Evolutionary conservation across 352 stramenopile genomes (phyloP).

Genomic region (Globisporangium polare): DNA sequence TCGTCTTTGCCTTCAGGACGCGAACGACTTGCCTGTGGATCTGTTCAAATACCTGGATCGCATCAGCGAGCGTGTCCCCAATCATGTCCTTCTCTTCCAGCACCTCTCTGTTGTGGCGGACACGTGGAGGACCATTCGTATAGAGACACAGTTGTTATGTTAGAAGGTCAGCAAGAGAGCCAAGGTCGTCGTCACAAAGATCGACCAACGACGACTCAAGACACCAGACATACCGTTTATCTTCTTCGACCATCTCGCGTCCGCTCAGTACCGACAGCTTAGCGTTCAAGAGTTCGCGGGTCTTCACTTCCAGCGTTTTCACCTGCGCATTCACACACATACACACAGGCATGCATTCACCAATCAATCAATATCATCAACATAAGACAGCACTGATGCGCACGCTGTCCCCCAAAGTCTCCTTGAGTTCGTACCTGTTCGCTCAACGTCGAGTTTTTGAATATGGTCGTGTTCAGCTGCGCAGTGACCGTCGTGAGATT

Average conservation of each 20-base stretch:
- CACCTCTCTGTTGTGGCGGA: neutral
- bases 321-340: neutral
- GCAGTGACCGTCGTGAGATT: neutral
- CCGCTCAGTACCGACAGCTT: neutral
- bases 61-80: neutral
- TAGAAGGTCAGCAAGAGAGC: neutral
- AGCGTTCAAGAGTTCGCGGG: neutral
- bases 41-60: slow-evolving; percentile 4
- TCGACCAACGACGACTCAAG: neutral
- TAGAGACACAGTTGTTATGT: neutral
- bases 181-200: neutral
- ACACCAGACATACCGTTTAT: neutral
- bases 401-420: neutral
- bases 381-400: neutral
- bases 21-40: slow-evolving; percentile 3
- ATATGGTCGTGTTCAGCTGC: neutral
- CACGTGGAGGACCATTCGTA: neutral
- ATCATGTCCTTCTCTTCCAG: neutral
- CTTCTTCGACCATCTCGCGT: neutral
- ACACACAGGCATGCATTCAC: neutral
- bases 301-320: neutral
- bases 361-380: neutral
- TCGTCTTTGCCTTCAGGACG: neutral
- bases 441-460: neutral
- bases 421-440: neutral